phyloP scores from a whole-genome alignment of 192 early-diverging fungal species.

The Umbelopsis sp. region DNA sequence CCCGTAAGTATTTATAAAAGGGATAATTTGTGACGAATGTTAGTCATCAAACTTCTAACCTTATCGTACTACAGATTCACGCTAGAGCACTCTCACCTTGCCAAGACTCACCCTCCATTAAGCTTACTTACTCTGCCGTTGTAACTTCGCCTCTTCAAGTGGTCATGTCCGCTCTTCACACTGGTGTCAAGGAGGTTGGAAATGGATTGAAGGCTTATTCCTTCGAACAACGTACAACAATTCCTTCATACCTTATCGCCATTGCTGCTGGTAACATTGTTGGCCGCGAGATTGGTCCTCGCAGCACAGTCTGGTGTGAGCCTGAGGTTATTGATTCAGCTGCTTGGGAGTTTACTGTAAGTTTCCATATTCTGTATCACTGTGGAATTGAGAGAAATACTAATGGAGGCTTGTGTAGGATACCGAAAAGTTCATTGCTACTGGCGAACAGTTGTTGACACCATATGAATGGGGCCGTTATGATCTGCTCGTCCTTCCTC shows the following conservation, averaged over 20 bases:
- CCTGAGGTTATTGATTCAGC: constrained; percentile 85
- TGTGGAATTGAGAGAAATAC: not conserved
- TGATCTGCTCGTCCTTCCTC: constrained; percentile 88
- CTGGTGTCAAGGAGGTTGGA: constrained; percentile 57
- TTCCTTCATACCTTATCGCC: constrained; percentile 96
- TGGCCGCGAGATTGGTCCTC: constrained; percentile 82
- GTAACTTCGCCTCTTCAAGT: constrained; percentile 84
- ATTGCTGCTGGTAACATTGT: constrained; percentile 90
- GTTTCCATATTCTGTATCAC: constrained; percentile 21
- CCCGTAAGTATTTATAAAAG: constrained; percentile 39
- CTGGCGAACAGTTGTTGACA: constrained; percentile 74
- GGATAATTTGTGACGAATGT: not conserved
- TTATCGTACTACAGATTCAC: constrained; percentile 65
- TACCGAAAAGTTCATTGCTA: constrained; percentile 67
- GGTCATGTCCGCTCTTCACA: constrained; percentile 89
- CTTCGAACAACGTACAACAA: constrained; percentile 86
- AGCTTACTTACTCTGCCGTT: constrained; percentile 86
- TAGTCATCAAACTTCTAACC: not conserved
- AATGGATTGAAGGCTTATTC: constrained; percentile 63
- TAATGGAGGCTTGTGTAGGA: constrained; percentile 31
- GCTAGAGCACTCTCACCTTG: constrained; percentile 90
- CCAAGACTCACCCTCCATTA: constrained; percentile 86
- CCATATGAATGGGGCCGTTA: constrained; percentile 97
- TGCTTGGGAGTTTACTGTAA: constrained; percentile 89
- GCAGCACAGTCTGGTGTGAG: constrained; percentile 96